phyloP scores from a whole-genome alignment of 495 filamentous ascomycete genomes.

The Amniculicola lignicola region DNA sequence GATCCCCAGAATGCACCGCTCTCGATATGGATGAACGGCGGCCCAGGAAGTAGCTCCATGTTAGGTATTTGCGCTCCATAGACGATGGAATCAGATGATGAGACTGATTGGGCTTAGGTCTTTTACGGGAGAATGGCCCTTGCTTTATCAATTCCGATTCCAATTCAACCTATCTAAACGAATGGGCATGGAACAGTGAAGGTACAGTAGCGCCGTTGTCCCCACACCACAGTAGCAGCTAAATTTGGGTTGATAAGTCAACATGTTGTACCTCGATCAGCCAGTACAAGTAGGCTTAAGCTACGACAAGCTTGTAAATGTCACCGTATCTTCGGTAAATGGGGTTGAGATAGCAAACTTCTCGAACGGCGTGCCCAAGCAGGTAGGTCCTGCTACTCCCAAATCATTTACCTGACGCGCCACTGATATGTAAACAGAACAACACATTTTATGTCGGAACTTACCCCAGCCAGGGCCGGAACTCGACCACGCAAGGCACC shows the following conservation, averaged over 20 bases:
- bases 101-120: constrained; percentile 18
- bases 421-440: no score
- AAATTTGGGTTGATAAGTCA: constrained; percentile 6
- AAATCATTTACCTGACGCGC: no score
- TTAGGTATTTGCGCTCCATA: constrained; percentile 18
- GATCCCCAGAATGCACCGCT: constrained; percentile 57
- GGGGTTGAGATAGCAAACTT: constrained; percentile 36
- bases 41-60: constrained; percentile 30
- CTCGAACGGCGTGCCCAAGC: constrained; percentile 47
- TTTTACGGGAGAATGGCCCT: constrained; percentile 37
- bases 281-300: constrained; percentile 58
- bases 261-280: constrained; percentile 45
- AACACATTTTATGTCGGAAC: constrained; percentile 62
- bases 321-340: constrained; percentile 35
- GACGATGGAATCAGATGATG: neutral
- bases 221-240: neutral
- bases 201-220: neutral
- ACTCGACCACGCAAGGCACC: constrained; percentile 51
- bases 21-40: constrained; percentile 62
- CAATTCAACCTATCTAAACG: constrained; percentile 37
- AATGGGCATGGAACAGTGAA: constrained; percentile 37
- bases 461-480: constrained; percentile 49
- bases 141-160: constrained; percentile 36
- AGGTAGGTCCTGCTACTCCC: no score
- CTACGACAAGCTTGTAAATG: constrained; percentile 54